A percentile compares a stretch with the other conserved stretches of the same genome.
These are phyloP conservation scores for Mycena vitilis DNA, from an alignment of 768 basidiomycete genomes.

Conservation along the genomic window DNA sequence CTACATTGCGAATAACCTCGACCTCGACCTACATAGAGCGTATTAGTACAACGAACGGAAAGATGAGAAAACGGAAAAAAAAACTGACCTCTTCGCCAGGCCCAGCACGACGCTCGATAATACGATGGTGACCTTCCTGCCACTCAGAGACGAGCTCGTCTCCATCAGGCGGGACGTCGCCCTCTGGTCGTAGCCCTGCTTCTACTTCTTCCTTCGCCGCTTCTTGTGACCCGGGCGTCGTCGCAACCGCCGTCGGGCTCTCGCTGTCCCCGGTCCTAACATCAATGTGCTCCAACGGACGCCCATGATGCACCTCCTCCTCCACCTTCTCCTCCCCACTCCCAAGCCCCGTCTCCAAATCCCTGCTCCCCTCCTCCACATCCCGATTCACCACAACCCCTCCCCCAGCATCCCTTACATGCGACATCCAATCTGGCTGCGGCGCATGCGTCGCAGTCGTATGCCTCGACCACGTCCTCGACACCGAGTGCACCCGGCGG, in stretches of 20 bases:
- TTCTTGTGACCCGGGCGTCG: slow-evolving; percentile 32
- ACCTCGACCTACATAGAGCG: slow-evolving; percentile 64
- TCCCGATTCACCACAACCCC: slow-evolving; percentile 85
- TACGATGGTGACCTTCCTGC: slow-evolving; percentile 74
- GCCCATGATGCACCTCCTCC: slow-evolving; percentile 28
- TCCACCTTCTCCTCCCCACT: slow-evolving; percentile 17
- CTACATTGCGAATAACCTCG: slow-evolving; percentile 62
- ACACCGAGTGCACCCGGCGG: slow-evolving; percentile 88
- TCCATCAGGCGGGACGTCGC: slow-evolving; percentile 60
- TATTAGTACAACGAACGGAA: not conserved
- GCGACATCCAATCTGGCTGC: slow-evolving; percentile 85
- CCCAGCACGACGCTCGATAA: slow-evolving; percentile 71
- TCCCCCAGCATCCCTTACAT: slow-evolving; percentile 71
- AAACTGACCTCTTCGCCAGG: slow-evolving; percentile 67
- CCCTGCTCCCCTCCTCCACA: slow-evolving; percentile 49
- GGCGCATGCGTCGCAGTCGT: slow-evolving; percentile 48
- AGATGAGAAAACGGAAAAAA: not conserved
- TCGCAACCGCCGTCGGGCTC: slow-evolving; percentile 32
- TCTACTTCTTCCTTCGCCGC: slow-evolving; percentile 33
- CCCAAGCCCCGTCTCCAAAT: slow-evolving; percentile 39
- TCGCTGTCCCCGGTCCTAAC: slow-evolving; percentile 22
- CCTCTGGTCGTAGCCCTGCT: slow-evolving; percentile 36
- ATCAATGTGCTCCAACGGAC: slow-evolving; percentile 31
- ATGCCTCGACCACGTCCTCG: slow-evolving; percentile 90
- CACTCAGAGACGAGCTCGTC: slow-evolving; percentile 63